Conservation (phyloP, 805 yeast species). For the Tetrapisispora iriomotensis region DNA sequence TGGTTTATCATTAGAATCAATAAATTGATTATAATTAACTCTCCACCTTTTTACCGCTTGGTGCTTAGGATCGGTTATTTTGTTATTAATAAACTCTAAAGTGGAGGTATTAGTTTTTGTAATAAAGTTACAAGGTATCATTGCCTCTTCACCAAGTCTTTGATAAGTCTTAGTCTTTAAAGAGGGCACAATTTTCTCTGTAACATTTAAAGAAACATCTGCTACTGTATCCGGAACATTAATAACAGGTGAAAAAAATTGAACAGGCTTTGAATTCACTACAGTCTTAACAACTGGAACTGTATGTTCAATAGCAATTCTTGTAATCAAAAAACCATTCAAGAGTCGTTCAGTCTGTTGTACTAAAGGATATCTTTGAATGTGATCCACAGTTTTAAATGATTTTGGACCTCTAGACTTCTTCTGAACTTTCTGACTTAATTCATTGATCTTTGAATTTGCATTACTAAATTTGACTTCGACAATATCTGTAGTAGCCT, state of each 20-base stretch:
- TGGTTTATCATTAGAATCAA: conserved; percentile 54
- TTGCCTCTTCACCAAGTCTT: conserved; percentile 39
- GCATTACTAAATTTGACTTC: conserved; percentile 1
- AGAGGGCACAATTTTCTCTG: conserved; percentile 54
- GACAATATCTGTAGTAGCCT: not conserved
- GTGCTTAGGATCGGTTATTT: conserved; percentile 40
- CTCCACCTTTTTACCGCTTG: conserved; percentile 40
- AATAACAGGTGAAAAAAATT: conserved; percentile 36
- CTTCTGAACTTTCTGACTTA: not conserved
- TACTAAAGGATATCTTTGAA: conserved; percentile 41
- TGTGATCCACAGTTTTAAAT: conserved; percentile 32
- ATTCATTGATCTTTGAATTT: not conserved
- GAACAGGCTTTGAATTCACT: conserved; percentile 24
- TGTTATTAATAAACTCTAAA: conserved; percentile 24
- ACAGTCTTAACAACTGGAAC: conserved; percentile 26
- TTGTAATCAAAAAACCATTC: conserved; percentile 31
- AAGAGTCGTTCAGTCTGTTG: conserved; percentile 32
- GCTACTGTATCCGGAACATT: conserved; percentile 41
- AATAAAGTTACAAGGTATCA: conserved; percentile 44
- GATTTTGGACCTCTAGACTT: not conserved
- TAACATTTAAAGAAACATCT: conserved; percentile 43
- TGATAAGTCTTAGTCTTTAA: conserved; percentile 45
- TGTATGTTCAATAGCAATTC: conserved; percentile 26
- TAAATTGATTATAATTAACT: conserved; percentile 40
- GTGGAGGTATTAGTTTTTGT: conserved; percentile 29